Percentiles rank a stretch among this genome's conserved stretches.
These are phyloP conservation scores for Talaromyces funiculosus DNA, from an alignment of 2,329 filamentous ascomycete species.

Conservation along the genomic window DNA sequence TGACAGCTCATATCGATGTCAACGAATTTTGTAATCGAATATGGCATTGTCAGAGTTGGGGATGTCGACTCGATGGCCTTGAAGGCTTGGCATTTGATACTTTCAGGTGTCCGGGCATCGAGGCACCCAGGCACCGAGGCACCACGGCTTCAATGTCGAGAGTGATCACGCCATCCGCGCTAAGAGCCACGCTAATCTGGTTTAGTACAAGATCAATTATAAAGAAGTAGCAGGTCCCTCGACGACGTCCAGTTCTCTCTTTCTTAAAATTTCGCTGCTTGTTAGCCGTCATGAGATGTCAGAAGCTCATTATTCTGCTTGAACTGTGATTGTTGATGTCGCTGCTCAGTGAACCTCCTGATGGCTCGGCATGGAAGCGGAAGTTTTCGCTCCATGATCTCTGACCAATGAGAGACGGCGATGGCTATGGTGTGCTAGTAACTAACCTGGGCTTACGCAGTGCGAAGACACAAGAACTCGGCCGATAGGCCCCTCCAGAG, in stretches of 20 bases:
- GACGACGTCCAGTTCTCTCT: background rate
- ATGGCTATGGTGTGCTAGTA: background rate
- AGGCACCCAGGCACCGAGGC: constrained; percentile 7
- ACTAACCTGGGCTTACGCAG: background rate
- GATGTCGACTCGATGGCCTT: no score
- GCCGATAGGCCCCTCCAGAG: background rate
- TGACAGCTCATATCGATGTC: background rate
- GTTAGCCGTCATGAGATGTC: background rate
- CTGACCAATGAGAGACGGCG: background rate
- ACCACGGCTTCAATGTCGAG: background rate
- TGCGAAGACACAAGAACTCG: background rate
- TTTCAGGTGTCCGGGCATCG: no score
- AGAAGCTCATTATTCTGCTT: background rate
- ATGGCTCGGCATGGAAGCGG: background rate
- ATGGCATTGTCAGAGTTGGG: no score
- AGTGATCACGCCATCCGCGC: constrained; percentile 14
- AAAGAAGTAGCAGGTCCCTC: constrained; percentile 7
- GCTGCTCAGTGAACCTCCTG: background rate
- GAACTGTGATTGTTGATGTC: background rate
- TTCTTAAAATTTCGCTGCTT: background rate
- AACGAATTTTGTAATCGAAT: background rate
- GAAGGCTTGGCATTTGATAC: background rate
- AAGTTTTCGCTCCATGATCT: background rate
- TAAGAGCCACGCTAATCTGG: background rate
- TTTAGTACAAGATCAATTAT: background rate